Evolutionary conservation across 495 filamentous ascomycete species (phyloP).

Genomic region (Chaetomium cochliodes): DNA sequence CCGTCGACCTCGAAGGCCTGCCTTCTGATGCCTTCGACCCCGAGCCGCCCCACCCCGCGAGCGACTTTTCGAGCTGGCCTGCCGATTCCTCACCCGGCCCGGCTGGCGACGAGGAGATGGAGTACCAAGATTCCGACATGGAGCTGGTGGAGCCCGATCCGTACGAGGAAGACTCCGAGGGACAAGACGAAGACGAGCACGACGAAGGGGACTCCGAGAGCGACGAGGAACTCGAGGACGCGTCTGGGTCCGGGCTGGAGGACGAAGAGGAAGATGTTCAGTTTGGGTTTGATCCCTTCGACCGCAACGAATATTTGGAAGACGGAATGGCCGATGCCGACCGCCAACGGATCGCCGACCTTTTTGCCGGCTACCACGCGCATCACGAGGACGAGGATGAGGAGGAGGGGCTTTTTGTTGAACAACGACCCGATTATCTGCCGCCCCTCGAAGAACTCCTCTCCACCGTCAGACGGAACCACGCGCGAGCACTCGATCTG

Average conservation of each 20-base stretch:
- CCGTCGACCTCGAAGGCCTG: neutral
- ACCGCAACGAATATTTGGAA: neutral
- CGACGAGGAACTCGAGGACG: slow-evolving; percentile 14
- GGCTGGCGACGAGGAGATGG: neutral
- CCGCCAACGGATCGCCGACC: neutral
- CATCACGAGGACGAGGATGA: neutral
- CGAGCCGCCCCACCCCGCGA: neutral
- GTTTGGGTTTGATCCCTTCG: neutral
- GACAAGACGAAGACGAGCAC: neutral
- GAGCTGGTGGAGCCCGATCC: neutral
- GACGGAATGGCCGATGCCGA: neutral
- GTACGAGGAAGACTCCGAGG: neutral
- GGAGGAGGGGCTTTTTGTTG: slow-evolving; percentile 22
- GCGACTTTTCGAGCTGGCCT: slow-evolving; percentile 9
- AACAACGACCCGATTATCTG: slow-evolving; percentile 2
- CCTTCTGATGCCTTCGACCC: too few relatives aligned
- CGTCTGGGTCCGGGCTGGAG: neutral
- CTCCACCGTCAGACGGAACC: neutral
- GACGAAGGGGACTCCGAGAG: slow-evolving; percentile 7
- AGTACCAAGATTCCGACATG: neutral
- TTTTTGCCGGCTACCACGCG: neutral
- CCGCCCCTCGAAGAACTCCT: neutral
- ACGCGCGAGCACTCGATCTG: neutral
- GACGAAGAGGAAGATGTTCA: neutral
- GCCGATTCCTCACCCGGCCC: neutral